These are phyloP conservation scores for Nasturtium officinale DNA, from an alignment of 345 rosid genomes.

Conservation along the genomic window DNA sequence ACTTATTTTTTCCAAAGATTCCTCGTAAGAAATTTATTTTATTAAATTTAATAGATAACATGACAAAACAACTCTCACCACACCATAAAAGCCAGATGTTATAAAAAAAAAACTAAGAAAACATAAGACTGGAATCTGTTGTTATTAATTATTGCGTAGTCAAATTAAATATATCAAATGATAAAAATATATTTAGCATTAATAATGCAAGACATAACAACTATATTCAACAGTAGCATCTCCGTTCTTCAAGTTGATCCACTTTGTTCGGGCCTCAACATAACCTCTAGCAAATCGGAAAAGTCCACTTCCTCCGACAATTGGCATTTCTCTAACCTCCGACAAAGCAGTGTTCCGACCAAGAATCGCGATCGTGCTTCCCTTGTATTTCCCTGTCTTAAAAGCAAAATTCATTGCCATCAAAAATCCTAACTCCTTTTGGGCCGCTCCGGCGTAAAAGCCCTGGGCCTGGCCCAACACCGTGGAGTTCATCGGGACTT, in stretches of 20 bases:
- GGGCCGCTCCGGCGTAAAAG: constrained; percentile 58
- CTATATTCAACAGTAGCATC: constrained; percentile 61
- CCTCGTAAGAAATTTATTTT: not conserved
- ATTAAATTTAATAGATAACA: not conserved
- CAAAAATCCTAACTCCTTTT: constrained; percentile 57
- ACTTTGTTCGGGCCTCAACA: constrained; percentile 56
- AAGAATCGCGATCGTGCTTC: constrained; percentile 63
- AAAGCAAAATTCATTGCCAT: constrained; percentile 78
- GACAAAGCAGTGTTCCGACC: constrained; percentile 63
- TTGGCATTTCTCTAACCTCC: constrained; percentile 73
- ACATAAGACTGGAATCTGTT: not conserved
- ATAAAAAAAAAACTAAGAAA: not conserved
- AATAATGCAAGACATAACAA: constrained; percentile 61
- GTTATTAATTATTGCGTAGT: constrained; percentile 2
- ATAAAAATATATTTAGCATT: constrained; percentile 18
- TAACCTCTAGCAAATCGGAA: constrained; percentile 80
- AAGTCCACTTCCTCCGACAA: constrained; percentile 75
- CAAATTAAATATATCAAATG: constrained; percentile 15
- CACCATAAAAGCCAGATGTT: constrained; percentile 1
- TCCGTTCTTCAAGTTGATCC: constrained; percentile 40
- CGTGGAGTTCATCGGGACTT: constrained; percentile 57
- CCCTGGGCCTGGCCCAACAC: constrained; percentile 80
- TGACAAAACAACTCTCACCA: constrained; percentile 4
- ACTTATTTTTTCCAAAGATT: not conserved
- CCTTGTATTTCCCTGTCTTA: constrained; percentile 67